Evolutionary conservation across 495 filamentous ascomycete species (phyloP).

Genomic region (Pyrenula massariospora): DNA sequence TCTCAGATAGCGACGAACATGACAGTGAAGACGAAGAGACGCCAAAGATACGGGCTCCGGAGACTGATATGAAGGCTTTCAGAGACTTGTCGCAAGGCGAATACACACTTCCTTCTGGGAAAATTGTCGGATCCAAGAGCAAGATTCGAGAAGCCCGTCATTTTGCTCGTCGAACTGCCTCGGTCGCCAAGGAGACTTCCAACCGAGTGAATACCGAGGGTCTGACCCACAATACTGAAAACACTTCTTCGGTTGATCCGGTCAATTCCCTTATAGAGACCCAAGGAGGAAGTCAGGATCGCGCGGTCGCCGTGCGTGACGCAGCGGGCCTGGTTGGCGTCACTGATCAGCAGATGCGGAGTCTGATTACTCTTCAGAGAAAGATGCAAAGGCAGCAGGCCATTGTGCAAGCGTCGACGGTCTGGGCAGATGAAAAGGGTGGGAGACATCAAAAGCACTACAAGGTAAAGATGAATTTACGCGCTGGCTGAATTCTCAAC

Average conservation of each 20-base stretch:
- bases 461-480: conserved; percentile 1
- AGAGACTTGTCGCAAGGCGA: conserved; percentile 1
- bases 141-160: conserved; percentile 1
- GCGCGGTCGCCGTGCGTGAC: conserved; percentile 31
- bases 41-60: not conserved
- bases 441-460: conserved; percentile 1
- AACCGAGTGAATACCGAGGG: not conserved
- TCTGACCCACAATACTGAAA: not conserved
- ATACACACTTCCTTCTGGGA: conserved; percentile 1
- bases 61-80: not conserved
- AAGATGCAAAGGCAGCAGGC: conserved; percentile 2
- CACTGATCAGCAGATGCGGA: conserved; percentile 1
- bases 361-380: not conserved
- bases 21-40: conserved; percentile 1
- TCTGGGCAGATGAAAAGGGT: conserved; percentile 1
- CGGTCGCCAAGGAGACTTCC: not conserved
- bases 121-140: conserved; percentile 2
- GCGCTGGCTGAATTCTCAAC: not conserved
- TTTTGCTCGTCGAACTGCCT: conserved; percentile 1
- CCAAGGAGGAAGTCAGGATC: conserved; percentile 36
- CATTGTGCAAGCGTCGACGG: not conserved
- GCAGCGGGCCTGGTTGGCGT: conserved; percentile 29
- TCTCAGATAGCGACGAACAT: conserved; percentile 14
- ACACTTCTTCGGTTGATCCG: not conserved
- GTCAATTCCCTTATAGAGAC: not conserved